Percentiles rank a stretch among this genome's conserved stretches.
phyloP scores from a whole-genome alignment of 1,284 basidiomycete genomes.

The Cystobasidium pallidum region DNA sequence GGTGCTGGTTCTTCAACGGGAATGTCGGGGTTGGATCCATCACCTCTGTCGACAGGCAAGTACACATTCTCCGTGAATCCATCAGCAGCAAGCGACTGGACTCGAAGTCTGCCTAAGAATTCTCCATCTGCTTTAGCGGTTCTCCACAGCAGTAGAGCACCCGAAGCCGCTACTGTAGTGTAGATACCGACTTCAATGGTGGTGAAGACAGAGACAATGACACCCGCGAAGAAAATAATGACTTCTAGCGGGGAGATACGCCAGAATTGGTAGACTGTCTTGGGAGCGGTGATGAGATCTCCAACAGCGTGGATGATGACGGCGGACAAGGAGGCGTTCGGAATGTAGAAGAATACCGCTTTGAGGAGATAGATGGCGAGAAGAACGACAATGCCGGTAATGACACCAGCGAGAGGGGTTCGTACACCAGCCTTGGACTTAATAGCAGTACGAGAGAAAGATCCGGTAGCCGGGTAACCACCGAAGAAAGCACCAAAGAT shows the following conservation, averaged over 20 bases:
- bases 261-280: constrained; percentile 91
- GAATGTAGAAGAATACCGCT: constrained; percentile 77
- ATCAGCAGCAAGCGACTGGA: constrained; percentile 60
- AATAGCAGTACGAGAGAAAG: constrained; percentile 94
- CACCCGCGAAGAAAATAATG: constrained; percentile 84
- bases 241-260: constrained; percentile 90
- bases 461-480: constrained; percentile 95
- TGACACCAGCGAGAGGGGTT: constrained; percentile 86
- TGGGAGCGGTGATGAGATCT: constrained; percentile 84
- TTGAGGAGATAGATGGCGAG: constrained; percentile 88
- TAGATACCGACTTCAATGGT: constrained; percentile 95
- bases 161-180: constrained; percentile 77
- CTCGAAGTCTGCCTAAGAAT: constrained; percentile 81
- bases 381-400: constrained; percentile 85
- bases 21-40: constrained; percentile 71
- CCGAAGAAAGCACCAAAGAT: constrained; percentile 51
- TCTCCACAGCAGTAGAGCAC: constrained; percentile 82
- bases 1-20: constrained; percentile 77
- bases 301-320: constrained; percentile 74
- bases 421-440: constrained; percentile 96
- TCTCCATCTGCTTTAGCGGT: constrained; percentile 87
- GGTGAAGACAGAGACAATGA: constrained; percentile 72
- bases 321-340: constrained; percentile 73
- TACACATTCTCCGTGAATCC: constrained; percentile 69
- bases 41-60: constrained; percentile 68